Evolutionary conservation across 352 stramenopile genomes (phyloP).

Genomic region (Phytophthora meadii): DNA sequence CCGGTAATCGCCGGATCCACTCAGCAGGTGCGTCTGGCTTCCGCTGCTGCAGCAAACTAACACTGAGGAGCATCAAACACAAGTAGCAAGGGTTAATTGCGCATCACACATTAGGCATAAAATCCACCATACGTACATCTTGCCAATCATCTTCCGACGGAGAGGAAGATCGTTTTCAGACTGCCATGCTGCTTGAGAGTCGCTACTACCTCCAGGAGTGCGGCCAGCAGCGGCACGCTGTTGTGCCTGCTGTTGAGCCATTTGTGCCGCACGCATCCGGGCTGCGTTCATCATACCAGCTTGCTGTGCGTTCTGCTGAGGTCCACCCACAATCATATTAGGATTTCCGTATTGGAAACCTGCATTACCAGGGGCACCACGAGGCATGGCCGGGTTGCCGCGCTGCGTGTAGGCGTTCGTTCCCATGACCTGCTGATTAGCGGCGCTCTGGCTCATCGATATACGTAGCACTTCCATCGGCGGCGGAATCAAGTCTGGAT

Average conservation of each 20-base stretch:
- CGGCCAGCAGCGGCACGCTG: constrained; percentile 53
- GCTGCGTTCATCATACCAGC: constrained; percentile 48
- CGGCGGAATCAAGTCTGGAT: constrained; percentile 85
- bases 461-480: constrained; percentile 89
- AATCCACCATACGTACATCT: constrained; percentile 76
- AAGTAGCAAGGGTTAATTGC: constrained; percentile 11
- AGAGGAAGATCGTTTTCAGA: constrained; percentile 88
- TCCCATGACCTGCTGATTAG: constrained; percentile 57
- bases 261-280: constrained; percentile 57
- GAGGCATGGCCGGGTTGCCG: constrained; percentile 65
- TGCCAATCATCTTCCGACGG: constrained; percentile 90
- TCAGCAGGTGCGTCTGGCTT: constrained; percentile 97
- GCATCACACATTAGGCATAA: not conserved
- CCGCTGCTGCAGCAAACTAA: constrained; percentile 96
- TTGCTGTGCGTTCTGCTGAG: constrained; percentile 41
- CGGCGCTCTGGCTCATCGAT: constrained; percentile 75
- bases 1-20: constrained; percentile 97
- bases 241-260: constrained; percentile 56
- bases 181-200: constrained; percentile 81
- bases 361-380: constrained; percentile 41
- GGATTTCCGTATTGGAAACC: constrained; percentile 76
- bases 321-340: constrained; percentile 66
- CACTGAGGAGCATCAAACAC: constrained; percentile 43
- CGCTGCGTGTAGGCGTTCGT: constrained; percentile 71
- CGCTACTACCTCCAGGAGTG: constrained; percentile 40